Evolutionary conservation across 352 stramenopile genomes (phyloP).

Genomic region (Phytophthora meadii): DNA sequence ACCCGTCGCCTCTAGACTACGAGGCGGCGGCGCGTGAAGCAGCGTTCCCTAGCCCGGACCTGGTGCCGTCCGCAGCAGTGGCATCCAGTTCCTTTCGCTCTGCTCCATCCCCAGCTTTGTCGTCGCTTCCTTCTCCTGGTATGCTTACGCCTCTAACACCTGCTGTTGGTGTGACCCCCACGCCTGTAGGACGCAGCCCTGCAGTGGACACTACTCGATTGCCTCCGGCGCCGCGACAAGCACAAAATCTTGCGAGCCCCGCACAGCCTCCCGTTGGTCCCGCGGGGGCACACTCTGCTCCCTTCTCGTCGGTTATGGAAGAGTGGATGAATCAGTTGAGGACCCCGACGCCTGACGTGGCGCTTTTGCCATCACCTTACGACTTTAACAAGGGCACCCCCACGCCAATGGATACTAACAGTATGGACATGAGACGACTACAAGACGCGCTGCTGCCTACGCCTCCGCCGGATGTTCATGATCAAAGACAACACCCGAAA

Average conservation of each 20-base stretch:
- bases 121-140: constrained; percentile 53
- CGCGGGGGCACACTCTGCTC: constrained; percentile 41
- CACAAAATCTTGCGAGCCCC: constrained; percentile 23
- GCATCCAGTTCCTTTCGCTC: constrained; percentile 44
- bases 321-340: constrained; percentile 85
- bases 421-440: constrained; percentile 74
- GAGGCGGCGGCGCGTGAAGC: constrained; percentile 44
- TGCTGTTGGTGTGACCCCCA: constrained; percentile 11
- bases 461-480: constrained; percentile 63
- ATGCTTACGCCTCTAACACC: constrained; percentile 61
- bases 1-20: constrained; percentile 50
- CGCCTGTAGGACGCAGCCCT: constrained; percentile 45
- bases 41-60: constrained; percentile 45
- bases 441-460: constrained; percentile 80
- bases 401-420: constrained; percentile 70
- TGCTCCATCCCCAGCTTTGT: constrained; percentile 41
- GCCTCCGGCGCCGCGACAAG: constrained; percentile 23
- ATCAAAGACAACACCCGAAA: constrained; percentile 69
- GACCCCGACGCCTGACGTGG: constrained; percentile 82
- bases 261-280: constrained; percentile 28
- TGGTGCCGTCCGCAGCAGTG: constrained; percentile 32
- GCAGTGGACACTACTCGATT: constrained; percentile 40
- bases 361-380: constrained; percentile 77
- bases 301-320: constrained; percentile 77
- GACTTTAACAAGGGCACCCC: constrained; percentile 83